A percentile compares a stretch with the other conserved stretches of the same genome.
Evolutionary conservation across 257 asterid species (phyloP).

Genomic region (Lycium barbarum): DNA sequence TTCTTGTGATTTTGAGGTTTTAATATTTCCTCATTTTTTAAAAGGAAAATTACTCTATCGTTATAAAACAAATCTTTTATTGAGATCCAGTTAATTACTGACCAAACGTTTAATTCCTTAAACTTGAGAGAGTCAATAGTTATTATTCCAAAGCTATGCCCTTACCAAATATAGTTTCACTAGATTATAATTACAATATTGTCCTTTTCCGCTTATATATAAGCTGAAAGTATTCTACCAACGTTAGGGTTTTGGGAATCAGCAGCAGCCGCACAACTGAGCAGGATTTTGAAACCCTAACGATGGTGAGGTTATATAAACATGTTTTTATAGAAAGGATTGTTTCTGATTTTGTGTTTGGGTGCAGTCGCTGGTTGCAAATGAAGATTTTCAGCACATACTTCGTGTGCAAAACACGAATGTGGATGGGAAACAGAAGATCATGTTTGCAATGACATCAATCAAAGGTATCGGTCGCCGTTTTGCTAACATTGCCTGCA

Average conservation of each 20-base stretch:
- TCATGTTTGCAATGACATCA: slow-evolving; percentile 29
- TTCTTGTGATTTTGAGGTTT: background rate
- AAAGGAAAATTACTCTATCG: too few relatives aligned
- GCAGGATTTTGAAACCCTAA: background rate
- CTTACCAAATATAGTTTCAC: slow-evolving; percentile 1
- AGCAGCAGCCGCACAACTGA: background rate
- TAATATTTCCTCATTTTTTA: too few relatives aligned
- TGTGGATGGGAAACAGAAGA: slow-evolving; percentile 24
- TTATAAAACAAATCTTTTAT: too few relatives aligned
- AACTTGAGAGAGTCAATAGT: slow-evolving; percentile 9
- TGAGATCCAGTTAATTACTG: too few relatives aligned
- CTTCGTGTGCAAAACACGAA: slow-evolving; percentile 28
- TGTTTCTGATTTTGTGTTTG: background rate
- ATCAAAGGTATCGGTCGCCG: slow-evolving; percentile 29
- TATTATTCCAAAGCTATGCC: background rate
- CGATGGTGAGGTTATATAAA: background rate
- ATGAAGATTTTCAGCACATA: slow-evolving; percentile 28
- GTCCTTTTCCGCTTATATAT: background rate
- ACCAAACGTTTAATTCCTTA: background rate
- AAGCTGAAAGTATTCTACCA: background rate
- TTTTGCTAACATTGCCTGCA: slow-evolving; percentile 25
- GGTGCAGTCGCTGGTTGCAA: slow-evolving; percentile 24
- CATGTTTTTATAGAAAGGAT: background rate
- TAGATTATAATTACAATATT: background rate
- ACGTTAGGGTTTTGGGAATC: background rate